Conservation (phyloP, 2,329 filamentous ascomycete species). For the Beauveria pseudobassiana region DNA sequence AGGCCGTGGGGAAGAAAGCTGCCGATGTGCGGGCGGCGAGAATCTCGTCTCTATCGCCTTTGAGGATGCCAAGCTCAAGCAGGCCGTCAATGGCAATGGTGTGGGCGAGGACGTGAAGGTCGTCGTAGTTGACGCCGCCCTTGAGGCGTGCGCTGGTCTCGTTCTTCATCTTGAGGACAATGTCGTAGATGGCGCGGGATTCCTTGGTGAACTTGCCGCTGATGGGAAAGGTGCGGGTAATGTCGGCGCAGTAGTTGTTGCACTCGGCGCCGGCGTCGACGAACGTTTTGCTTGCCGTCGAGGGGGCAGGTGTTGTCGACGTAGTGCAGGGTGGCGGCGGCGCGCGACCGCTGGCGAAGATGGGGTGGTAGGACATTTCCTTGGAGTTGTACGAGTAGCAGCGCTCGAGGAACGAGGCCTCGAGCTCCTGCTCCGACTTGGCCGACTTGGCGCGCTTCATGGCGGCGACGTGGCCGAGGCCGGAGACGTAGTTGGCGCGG, state of each 20-base stretch:
- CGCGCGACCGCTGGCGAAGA: constrained; percentile 71
- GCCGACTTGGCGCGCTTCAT: constrained; percentile 54
- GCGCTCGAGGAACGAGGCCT: constrained; percentile 69
- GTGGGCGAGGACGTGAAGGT: constrained; percentile 74
- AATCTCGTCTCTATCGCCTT: constrained; percentile 61
- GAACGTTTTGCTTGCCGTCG: constrained; percentile 63
- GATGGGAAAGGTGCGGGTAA: constrained; percentile 82
- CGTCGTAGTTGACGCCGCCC: constrained; percentile 70
- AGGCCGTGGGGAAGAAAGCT: constrained; percentile 87
- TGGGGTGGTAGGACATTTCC: constrained; percentile 81
- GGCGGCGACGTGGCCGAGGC: constrained; percentile 57
- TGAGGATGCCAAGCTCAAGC: constrained; percentile 66
- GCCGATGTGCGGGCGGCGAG: constrained; percentile 71
- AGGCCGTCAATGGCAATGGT: constrained; percentile 75
- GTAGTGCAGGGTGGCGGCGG: constrained; percentile 83
- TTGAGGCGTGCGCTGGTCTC: constrained; percentile 67
- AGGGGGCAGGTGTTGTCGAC: constrained; percentile 68
- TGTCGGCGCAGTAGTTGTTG: constrained; percentile 63
- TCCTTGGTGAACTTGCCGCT: constrained; percentile 62
- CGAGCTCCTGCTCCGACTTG: constrained; percentile 73
- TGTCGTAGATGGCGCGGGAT: constrained; percentile 67
- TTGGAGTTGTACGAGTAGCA: constrained; percentile 70
- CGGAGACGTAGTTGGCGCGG: constrained; percentile 64
- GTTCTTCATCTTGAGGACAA: constrained; percentile 81
- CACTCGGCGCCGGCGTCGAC: constrained; percentile 79